phyloP scores from a whole-genome alignment of 495 filamentous ascomycete genomes.

The Echria macrotheca region DNA sequence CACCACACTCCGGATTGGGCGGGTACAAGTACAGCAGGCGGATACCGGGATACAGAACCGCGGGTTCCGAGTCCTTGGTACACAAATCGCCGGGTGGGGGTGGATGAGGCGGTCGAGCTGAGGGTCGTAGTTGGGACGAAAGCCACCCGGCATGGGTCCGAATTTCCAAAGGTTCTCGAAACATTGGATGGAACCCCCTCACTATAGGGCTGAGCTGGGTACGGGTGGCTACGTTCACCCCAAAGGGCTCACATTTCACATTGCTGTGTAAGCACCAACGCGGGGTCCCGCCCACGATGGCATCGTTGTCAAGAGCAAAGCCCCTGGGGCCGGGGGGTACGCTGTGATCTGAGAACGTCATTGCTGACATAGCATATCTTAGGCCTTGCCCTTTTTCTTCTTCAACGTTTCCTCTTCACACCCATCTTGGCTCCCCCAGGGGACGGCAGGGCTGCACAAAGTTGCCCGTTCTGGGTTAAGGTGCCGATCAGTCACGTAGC shows the following conservation, averaged over 20 bases:
- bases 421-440: neutral
- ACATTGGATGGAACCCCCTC: neutral
- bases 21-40: too few species aligned
- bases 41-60: neutral
- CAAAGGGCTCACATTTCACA: too few species aligned
- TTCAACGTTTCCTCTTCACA: neutral
- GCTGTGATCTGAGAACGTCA: neutral
- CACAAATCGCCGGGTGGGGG: neutral
- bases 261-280: constrained; percentile 8
- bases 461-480: too few species aligned
- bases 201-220: constrained; percentile 16
- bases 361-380: constrained; percentile 15
- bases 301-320: too few species aligned
- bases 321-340: neutral
- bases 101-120: constrained; percentile 8
- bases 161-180: neutral
- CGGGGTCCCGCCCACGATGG: too few species aligned
- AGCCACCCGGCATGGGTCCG: constrained; percentile 5
- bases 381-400: neutral
- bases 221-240: too few species aligned
- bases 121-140: neutral
- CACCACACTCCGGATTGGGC: too few species aligned
- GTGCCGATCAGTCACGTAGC: too few species aligned
- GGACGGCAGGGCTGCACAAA: too few species aligned
- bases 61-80: neutral